phyloP scores from a whole-genome alignment of 208 protist species.

The Willaertia magna region DNA sequence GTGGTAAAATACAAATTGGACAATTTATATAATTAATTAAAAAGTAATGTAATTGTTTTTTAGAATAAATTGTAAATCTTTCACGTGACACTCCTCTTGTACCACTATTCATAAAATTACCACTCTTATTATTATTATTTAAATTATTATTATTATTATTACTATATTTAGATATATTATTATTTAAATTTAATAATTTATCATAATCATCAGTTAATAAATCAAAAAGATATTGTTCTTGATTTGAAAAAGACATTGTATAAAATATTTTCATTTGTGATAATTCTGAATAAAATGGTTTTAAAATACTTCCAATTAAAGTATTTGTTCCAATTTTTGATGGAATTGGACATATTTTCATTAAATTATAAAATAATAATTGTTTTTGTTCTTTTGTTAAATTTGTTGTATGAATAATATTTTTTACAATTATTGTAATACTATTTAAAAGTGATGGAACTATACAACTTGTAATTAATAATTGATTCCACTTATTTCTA shows the following conservation, averaged over 20 bases:
- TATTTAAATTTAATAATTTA: too few relatives aligned
- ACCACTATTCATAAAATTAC: too few relatives aligned
- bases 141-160: too few relatives aligned
- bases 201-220: too few relatives aligned
- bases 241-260: neutral
- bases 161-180: too few relatives aligned
- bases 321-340: neutral
- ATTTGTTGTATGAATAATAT: neutral
- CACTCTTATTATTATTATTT: too few relatives aligned
- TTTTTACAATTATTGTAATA: neutral
- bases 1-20: too few relatives aligned
- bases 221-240: too few relatives aligned
- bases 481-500: neutral
- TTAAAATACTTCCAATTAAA: neutral
- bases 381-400: neutral
- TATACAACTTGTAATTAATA: neutral
- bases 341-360: neutral
- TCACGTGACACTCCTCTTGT: too few relatives aligned
- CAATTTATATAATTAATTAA: too few relatives aligned
- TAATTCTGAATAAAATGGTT: neutral
- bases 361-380: neutral
- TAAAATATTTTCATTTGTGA: neutral
- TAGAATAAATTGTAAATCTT: too few relatives aligned
- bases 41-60: too few relatives aligned
- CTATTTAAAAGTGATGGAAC: neutral